Conservation (phyloP, 768 basidiomycete genomes). For the Russula olivacea region DNA sequence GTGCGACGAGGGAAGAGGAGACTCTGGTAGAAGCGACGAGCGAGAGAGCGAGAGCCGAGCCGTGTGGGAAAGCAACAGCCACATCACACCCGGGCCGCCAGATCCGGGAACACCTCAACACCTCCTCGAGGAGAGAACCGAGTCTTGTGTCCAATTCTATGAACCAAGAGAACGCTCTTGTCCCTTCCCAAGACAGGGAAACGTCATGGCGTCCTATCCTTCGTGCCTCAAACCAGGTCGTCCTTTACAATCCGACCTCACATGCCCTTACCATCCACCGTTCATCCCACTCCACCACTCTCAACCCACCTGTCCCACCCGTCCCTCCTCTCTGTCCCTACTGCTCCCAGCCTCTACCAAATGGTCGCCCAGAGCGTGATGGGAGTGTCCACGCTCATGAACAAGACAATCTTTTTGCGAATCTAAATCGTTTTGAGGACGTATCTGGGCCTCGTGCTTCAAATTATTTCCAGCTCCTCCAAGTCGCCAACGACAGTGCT, state of each 20-base stretch:
- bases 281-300: slow-evolving; percentile 11
- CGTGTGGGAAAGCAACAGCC: no score
- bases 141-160: not conserved
- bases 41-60: no score
- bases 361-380: slow-evolving; percentile 29
- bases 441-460: slow-evolving; percentile 45
- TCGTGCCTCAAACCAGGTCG: slow-evolving; percentile 79
- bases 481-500: slow-evolving; percentile 60
- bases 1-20: not conserved
- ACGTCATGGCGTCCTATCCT: slow-evolving; percentile 72
- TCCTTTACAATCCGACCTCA: slow-evolving; percentile 79
- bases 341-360: slow-evolving; percentile 57
- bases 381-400: slow-evolving; percentile 30
- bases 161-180: slow-evolving; percentile 22
- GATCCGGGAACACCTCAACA: not conserved
- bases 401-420: slow-evolving; percentile 25
- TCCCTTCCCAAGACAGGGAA: slow-evolving; percentile 23
- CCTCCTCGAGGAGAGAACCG: not conserved
- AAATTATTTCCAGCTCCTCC: slow-evolving; percentile 78
- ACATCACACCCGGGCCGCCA: not conserved
- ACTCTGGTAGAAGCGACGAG: not conserved
- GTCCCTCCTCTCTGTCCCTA: slow-evolving; percentile 52
- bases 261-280: slow-evolving; percentile 69
- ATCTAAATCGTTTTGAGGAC: slow-evolving; percentile 22
- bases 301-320: not conserved